A percentile compares a stretch with the other conserved stretches of the same genome.
These are phyloP conservation scores for Fraxinus angustifolia DNA, from an alignment of 305 asterid genomes.

Conservation along the genomic window DNA sequence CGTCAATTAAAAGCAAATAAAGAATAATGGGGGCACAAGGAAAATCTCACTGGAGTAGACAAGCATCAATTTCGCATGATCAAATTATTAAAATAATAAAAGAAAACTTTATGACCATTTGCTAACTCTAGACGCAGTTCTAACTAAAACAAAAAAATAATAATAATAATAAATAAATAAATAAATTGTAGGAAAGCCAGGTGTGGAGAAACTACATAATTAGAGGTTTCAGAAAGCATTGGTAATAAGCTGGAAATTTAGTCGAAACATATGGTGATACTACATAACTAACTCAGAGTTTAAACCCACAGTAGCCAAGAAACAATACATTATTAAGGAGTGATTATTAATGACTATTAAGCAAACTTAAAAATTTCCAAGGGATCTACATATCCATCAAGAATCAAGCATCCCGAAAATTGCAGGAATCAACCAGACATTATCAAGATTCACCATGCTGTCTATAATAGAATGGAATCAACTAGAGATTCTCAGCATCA, in stretches of 20 bases:
- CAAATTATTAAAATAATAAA: neutral
- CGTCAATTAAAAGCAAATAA: neutral
- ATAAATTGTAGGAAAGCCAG: neutral
- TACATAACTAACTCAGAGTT: neutral
- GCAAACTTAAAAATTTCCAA: neutral
- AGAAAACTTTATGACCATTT: neutral
- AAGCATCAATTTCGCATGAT: neutral
- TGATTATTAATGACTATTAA: neutral
- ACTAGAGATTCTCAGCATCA: constrained; percentile 8
- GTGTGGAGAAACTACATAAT: neutral
- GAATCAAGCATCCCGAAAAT: neutral
- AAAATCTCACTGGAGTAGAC: neutral
- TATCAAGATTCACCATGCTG: neutral
- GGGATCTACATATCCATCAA: neutral
- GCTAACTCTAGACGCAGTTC: neutral
- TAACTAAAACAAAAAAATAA: neutral
- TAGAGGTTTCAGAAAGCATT: neutral
- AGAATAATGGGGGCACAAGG: neutral
- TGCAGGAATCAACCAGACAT: neutral
- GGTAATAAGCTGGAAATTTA: neutral
- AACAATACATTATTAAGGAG: neutral
- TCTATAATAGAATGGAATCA: neutral
- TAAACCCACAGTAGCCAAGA: neutral
- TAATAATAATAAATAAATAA: too few relatives aligned
- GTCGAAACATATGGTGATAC: neutral